phyloP scores from a whole-genome alignment of 83 land plant species.

The Diphasiastrum complanatum region DNA sequence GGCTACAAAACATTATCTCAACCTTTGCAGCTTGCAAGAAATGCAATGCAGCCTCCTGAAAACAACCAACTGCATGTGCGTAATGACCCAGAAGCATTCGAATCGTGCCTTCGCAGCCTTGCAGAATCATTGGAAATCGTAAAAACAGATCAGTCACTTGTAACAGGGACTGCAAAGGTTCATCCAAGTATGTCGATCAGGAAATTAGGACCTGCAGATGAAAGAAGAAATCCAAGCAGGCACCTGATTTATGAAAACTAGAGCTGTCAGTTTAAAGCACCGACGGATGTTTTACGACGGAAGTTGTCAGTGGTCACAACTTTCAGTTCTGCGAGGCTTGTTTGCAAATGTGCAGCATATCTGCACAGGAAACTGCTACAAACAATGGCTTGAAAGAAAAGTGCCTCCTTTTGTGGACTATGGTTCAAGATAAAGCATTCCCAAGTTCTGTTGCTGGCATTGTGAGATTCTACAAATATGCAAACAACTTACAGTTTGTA shows the following conservation, averaged over 20 bases:
- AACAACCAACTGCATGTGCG: constrained; percentile 92
- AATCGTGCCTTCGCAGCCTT: constrained; percentile 70
- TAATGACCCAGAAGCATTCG: constrained; percentile 95
- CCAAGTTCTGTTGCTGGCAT: too few species aligned
- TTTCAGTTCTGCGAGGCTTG: too few species aligned
- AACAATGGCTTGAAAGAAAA: too few species aligned
- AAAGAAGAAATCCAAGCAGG: not conserved
- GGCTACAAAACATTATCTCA: not conserved
- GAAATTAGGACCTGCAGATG: not conserved
- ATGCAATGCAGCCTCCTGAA: constrained; percentile 81
- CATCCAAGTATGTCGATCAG: not conserved
- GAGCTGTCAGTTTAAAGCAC: too few species aligned
- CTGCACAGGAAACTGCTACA: too few species aligned
- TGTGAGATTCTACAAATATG: too few species aligned
- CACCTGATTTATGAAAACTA: not conserved
- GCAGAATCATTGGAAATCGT: constrained; percentile 90
- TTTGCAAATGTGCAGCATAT: too few species aligned
- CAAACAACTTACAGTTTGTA: too few species aligned
- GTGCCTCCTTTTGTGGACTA: too few species aligned
- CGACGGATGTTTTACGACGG: too few species aligned
- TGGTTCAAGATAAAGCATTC: too few species aligned
- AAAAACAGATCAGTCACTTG: constrained; percentile 62
- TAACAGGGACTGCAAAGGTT: constrained; percentile 51
- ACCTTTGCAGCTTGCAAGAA: constrained; percentile 85
- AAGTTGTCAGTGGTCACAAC: too few species aligned